Base-by-base conservation (phyloP, 2,329 filamentous ascomycete species). In the Aspergillus glaucus region DNA sequence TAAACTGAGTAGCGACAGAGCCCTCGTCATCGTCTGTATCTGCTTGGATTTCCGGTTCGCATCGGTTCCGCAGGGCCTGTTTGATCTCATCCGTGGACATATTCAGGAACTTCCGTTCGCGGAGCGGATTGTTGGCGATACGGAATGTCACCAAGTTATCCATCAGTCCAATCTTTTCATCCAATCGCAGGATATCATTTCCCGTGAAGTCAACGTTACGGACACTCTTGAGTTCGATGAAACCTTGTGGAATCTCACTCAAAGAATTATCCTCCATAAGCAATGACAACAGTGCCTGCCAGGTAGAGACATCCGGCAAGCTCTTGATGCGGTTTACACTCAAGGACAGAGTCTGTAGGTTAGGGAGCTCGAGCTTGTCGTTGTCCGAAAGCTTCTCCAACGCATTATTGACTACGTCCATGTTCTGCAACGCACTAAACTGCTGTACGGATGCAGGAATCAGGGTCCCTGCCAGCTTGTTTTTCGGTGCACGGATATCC, bases 61-160 rank as follows among this genome's bases (percentile, higher is more conserved):
- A 71, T 22, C 88, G 80, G 32, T 78, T 78, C 17, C 80, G 78
- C 40, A 96, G 71, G 40, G 84, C 81, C 39, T 80, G 79, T 68
- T 95, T 95, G 53, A 97, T 74, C 47, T 93, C 87, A 12, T 89
- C 86, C 0, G 87, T 90, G 19, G 79, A 79, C 71, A 94, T 87
- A 0, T 81, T 86, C 12, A 91, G 75, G 57, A 93, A 89, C 64
- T 90, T 95, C 64, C 87, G 90, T 64, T 96, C 90, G 12, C 87
- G 79, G 12, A 98, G 73, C 0, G 93, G 93, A 60, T 98, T 98
- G n/a, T 89, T 90, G 40, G 84, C 84, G 28, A 98, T 75, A 4
- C 85, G 82, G 39, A 97, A 79, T 63, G 84, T 84, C 17, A 82
- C 78, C 8, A 98, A 72, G 41, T 72, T 83, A 5, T 88, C 82